Percentiles rank a stretch among this genome's conserved stretches.
phyloP scores from a whole-genome alignment of 2,329 filamentous ascomycete genomes.

The Keithomyces neogunnii region DNA sequence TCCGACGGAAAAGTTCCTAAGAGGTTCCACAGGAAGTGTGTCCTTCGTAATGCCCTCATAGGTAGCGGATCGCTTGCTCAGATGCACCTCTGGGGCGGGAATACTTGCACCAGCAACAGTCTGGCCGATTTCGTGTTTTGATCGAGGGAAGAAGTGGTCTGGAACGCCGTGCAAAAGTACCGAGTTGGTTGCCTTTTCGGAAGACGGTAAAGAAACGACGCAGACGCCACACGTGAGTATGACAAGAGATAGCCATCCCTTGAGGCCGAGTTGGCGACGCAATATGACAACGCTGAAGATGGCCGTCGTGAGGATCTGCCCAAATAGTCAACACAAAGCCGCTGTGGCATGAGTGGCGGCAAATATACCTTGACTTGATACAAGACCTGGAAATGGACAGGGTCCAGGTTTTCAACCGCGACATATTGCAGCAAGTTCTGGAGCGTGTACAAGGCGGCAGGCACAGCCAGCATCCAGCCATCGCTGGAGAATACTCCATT shows the following conservation, averaged over 20 bases:
- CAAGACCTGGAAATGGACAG: constrained; percentile 86
- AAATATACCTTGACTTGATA: constrained; percentile 75
- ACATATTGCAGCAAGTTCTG: constrained; percentile 94
- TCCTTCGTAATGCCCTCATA: constrained; percentile 78
- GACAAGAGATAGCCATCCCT: constrained; percentile 73
- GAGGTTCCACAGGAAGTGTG: constrained; percentile 34
- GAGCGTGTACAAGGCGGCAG: constrained; percentile 78
- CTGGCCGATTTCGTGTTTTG: constrained; percentile 67
- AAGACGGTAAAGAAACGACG: constrained; percentile 71
- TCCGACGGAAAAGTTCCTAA: constrained; percentile 73
- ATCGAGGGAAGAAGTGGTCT: constrained; percentile 67
- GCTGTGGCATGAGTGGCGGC: no score
- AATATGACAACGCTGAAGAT: constrained; percentile 78
- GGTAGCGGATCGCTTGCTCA: constrained; percentile 66
- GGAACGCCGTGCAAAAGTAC: constrained; percentile 55
- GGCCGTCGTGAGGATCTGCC: constrained; percentile 73
- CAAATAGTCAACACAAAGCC: background rate
- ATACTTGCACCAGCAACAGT: constrained; percentile 16
- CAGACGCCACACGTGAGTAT: constrained; percentile 75
- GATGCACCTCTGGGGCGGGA: constrained; percentile 14
- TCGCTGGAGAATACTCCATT: constrained; percentile 79
- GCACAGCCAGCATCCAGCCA: constrained; percentile 90
- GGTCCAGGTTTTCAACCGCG: constrained; percentile 82
- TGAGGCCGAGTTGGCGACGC: constrained; percentile 57
- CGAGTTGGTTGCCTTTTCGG: constrained; percentile 44